Percentiles rank a stretch among this genome's conserved stretches.
These are phyloP conservation scores for Naematelia encephala DNA, from an alignment of 768 basidiomycete genomes.

Conservation along the genomic window DNA sequence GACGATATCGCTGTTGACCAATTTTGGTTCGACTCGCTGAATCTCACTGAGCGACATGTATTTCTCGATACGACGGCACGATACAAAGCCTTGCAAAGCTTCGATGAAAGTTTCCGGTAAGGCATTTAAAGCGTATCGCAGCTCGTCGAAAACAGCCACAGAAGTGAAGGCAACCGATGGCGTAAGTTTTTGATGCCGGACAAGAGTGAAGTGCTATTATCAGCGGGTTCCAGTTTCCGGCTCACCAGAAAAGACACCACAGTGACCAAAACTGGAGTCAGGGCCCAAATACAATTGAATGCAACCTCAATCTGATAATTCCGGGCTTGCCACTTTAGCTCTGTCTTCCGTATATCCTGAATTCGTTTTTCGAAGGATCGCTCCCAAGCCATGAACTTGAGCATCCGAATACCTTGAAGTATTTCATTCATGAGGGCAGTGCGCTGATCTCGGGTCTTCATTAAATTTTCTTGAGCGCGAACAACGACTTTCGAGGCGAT, in stretches of 20 bases:
- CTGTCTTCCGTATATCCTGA: conserved; percentile 68
- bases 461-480: conserved; percentile 73
- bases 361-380: conserved; percentile 78
- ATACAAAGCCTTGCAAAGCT: conserved; percentile 79
- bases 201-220: conserved; percentile 62
- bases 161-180: conserved; percentile 79
- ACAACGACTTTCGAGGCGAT: conserved; percentile 76
- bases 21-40: conserved; percentile 56
- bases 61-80: conserved; percentile 83
- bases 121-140: conserved; percentile 78
- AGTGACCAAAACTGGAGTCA: conserved; percentile 58
- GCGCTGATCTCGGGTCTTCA: conserved; percentile 88
- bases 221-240: neutral
- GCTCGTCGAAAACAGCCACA: conserved; percentile 73
- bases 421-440: conserved; percentile 90
- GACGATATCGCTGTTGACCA: conserved; percentile 59
- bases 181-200: conserved; percentile 66
- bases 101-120: conserved; percentile 90
- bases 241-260: conserved; percentile 56
- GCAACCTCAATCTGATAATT: conserved; percentile 81
- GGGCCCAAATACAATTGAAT: conserved; percentile 56
- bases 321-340: conserved; percentile 75
- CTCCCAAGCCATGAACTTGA: conserved; percentile 97
- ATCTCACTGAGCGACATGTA: conserved; percentile 77
- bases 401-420: conserved; percentile 83